Evolutionary conservation across 2,329 filamentous ascomycete genomes (phyloP).

Genomic region (Ophiosphaerella korrae): DNA sequence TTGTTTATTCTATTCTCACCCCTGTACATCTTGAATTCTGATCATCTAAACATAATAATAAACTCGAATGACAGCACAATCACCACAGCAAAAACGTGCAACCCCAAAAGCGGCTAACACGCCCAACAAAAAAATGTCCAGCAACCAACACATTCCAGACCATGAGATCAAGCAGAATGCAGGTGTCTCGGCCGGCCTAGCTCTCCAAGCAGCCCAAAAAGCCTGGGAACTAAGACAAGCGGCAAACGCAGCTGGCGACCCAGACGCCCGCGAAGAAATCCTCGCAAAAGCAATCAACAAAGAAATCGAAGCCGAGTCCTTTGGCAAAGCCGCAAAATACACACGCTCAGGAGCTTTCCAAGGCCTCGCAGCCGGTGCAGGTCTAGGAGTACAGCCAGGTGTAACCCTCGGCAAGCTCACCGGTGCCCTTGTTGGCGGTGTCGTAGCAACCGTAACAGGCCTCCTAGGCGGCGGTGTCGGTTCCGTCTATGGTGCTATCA

Average conservation of each 20-base stretch:
- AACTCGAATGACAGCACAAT: constrained; percentile 5
- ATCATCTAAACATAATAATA: too few relatives aligned
- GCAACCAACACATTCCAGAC: constrained; percentile 31
- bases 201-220: constrained; percentile 45
- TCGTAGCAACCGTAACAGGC: constrained; percentile 40
- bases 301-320: constrained; percentile 49
- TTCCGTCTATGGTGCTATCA: constrained; percentile 43
- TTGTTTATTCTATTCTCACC: too few relatives aligned
- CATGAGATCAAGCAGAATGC: constrained; percentile 48
- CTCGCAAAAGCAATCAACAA: constrained; percentile 49
- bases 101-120: constrained; percentile 8
- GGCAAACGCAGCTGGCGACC: constrained; percentile 46
- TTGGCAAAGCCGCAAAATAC: constrained; percentile 50
- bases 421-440: constrained; percentile 43
- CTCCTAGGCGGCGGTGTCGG: constrained; percentile 44
- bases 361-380: constrained; percentile 47
- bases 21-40: too few relatives aligned
- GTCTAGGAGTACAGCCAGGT: constrained; percentile 44
- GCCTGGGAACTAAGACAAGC: constrained; percentile 48
- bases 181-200: constrained; percentile 44
- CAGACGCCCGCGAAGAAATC: constrained; percentile 46
- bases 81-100: constrained; percentile 10
- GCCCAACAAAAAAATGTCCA: constrained; percentile 12
- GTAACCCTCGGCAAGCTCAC: constrained; percentile 44
- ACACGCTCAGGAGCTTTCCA: constrained; percentile 48